A percentile compares a stretch with the other conserved stretches of the same genome.
Evolutionary conservation across 2,329 filamentous ascomycete genomes (phyloP).

Genomic region (Aspergillus awamori): DNA sequence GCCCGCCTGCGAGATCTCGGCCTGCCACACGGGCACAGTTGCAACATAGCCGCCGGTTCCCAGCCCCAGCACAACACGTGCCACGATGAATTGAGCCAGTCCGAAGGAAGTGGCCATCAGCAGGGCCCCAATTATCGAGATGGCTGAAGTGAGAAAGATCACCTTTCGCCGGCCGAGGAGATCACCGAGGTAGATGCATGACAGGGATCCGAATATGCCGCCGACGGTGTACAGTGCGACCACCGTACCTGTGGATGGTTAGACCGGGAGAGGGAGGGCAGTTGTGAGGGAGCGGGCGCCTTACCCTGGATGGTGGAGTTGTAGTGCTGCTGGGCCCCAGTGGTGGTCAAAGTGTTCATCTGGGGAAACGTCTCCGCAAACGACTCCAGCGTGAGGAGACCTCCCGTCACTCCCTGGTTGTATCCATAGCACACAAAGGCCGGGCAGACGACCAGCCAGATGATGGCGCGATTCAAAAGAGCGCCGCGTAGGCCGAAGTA

Average conservation of each 20-base stretch:
- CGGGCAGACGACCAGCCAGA: constrained; percentile 32
- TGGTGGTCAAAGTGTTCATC: constrained; percentile 52
- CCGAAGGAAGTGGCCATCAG: constrained; percentile 50
- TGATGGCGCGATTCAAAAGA: constrained; percentile 25
- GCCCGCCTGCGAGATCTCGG: constrained; percentile 39
- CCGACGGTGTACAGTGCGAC: constrained; percentile 51
- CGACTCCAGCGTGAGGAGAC: constrained; percentile 63
- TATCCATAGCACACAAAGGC: constrained; percentile 53
- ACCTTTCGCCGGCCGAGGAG: constrained; percentile 47
- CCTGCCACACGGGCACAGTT: constrained; percentile 54
- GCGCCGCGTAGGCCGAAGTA: constrained; percentile 31
- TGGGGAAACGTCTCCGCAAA: constrained; percentile 58
- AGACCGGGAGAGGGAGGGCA: background rate
- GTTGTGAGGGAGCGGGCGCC: background rate
- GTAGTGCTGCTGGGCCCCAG: constrained; percentile 35
- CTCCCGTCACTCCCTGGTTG: constrained; percentile 55
- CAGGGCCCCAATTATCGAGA: constrained; percentile 49
- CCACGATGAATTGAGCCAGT: constrained; percentile 50
- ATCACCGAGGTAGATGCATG: constrained; percentile 51
- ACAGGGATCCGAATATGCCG: constrained; percentile 50
- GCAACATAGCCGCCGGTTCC: constrained; percentile 50
- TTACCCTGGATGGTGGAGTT: constrained; percentile 51
- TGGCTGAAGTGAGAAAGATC: constrained; percentile 43
- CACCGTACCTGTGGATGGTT: constrained; percentile 33
- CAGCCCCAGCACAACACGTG: constrained; percentile 47